phyloP scores from a whole-genome alignment of 1,284 basidiomycete genomes.

The Cryptococcus neoformans region DNA sequence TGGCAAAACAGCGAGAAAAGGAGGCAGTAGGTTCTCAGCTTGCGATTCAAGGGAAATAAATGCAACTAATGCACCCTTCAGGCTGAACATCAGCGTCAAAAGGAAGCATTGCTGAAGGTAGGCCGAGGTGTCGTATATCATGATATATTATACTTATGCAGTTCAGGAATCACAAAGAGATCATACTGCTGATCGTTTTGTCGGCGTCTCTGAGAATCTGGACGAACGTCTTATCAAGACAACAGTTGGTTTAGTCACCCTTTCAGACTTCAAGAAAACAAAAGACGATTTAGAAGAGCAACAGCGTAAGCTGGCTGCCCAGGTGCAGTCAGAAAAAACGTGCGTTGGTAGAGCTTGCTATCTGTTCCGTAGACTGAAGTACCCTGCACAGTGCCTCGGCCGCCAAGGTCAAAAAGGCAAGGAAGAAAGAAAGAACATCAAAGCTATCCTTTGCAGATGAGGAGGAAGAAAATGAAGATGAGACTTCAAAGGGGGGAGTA shows the following conservation, averaged over 20 bases:
- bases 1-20: slow-evolving; percentile 30
- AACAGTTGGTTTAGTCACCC: slow-evolving; percentile 87
- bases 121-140: background rate
- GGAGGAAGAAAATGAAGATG: slow-evolving; percentile 57
- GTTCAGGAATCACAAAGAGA: slow-evolving; percentile 53
- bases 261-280: slow-evolving; percentile 89
- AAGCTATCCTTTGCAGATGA: slow-evolving; percentile 88
- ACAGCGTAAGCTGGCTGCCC: slow-evolving; percentile 82
- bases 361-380: background rate
- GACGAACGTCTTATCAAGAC: slow-evolving; percentile 91
- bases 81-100: slow-evolving; percentile 38
- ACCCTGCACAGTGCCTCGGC: slow-evolving; percentile 47
- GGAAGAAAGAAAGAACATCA: slow-evolving; percentile 79
- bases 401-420: slow-evolving; percentile 74
- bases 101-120: slow-evolving; percentile 33
- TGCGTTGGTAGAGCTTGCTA: slow-evolving; percentile 5
- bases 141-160: background rate
- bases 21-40: slow-evolving; percentile 28
- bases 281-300: slow-evolving; percentile 89
- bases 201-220: slow-evolving; percentile 90
- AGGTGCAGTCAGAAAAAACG: slow-evolving; percentile 36
- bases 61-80: slow-evolving; percentile 1
- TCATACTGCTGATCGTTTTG: slow-evolving; percentile 82
- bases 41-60: too few relatives aligned
- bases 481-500: slow-evolving; percentile 8